Evolutionary conservation across 441 rosid species (phyloP).

Genomic region (Populus hybrid): DNA sequence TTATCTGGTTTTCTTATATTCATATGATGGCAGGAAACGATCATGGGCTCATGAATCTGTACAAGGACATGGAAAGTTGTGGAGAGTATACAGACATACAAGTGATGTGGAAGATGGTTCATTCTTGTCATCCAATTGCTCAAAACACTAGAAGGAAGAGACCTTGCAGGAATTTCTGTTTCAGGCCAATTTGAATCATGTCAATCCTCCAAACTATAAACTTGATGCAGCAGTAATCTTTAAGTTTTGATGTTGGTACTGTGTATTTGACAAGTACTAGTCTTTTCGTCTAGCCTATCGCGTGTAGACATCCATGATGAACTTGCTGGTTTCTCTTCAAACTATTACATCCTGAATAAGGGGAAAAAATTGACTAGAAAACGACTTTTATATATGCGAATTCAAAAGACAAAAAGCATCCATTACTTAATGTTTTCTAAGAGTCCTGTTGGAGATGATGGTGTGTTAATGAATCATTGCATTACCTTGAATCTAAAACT

Average conservation of each 20-base stretch:
- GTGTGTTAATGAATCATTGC: too few species aligned
- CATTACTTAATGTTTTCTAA: too few species aligned
- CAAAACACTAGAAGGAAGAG: constrained; percentile 20
- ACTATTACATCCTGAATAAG: not conserved
- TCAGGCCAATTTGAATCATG: constrained; percentile 29
- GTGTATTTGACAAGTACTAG: not conserved
- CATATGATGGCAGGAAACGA: constrained; percentile 29
- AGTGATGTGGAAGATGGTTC: constrained; percentile 66
- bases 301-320: not conserved
- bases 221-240: not conserved
- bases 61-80: constrained; percentile 62
- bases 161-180: constrained; percentile 36
- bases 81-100: constrained; percentile 52
- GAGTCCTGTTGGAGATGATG: too few species aligned
- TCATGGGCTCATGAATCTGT: constrained; percentile 36
- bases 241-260: not conserved
- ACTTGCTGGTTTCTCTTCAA: not conserved
- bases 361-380: not conserved
- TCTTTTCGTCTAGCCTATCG: not conserved
- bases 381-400: not conserved
- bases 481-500: too few species aligned
- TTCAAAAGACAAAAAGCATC: not conserved
- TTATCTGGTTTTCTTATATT: not conserved
- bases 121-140: constrained; percentile 23
- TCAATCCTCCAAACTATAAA: not conserved